Evolutionary conservation across 345 rosid genomes (phyloP).

Genomic region (Viola odorata): DNA sequence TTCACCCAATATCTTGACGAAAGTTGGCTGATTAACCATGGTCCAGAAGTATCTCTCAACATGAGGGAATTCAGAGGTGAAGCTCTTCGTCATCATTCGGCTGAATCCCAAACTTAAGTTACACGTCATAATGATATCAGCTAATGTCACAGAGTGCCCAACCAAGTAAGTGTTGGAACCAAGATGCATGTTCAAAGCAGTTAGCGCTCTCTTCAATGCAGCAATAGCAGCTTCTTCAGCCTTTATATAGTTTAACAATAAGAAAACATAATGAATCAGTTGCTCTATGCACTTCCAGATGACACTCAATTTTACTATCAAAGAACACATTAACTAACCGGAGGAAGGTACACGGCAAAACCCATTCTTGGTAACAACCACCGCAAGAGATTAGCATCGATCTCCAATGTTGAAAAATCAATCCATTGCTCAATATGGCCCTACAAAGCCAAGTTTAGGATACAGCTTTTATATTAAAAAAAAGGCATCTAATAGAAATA

Average conservation of each 20-base stretch:
- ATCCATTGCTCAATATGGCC: constrained; percentile 93
- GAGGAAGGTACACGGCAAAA: constrained; percentile 50
- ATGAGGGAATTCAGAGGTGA: constrained; percentile 85
- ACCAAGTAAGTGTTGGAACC: constrained; percentile 78
- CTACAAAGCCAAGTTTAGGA: constrained; percentile 27
- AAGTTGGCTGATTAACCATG: constrained; percentile 80
- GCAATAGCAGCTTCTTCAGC: constrained; percentile 76
- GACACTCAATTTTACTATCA: background rate
- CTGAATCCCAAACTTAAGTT: constrained; percentile 55
- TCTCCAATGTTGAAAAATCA: constrained; percentile 71
- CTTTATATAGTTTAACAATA: constrained; percentile 25
- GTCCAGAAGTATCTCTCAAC: constrained; percentile 99
- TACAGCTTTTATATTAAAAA: background rate
- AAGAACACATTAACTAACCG: constrained; percentile 36
- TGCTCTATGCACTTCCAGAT: background rate
- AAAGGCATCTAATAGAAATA: background rate
- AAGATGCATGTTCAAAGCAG: constrained; percentile 64
- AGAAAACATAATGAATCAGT: background rate
- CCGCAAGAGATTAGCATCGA: constrained; percentile 51
- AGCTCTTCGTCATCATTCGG: constrained; percentile 57
- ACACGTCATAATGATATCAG: constrained; percentile 72
- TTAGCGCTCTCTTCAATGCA: constrained; percentile 69
- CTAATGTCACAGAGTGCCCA: constrained; percentile 83
- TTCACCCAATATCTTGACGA: constrained; percentile 74
- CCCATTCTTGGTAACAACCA: constrained; percentile 73